Base-by-base conservation (phyloP, 2,329 filamentous ascomycete species). In the Knufia petricola region DNA sequence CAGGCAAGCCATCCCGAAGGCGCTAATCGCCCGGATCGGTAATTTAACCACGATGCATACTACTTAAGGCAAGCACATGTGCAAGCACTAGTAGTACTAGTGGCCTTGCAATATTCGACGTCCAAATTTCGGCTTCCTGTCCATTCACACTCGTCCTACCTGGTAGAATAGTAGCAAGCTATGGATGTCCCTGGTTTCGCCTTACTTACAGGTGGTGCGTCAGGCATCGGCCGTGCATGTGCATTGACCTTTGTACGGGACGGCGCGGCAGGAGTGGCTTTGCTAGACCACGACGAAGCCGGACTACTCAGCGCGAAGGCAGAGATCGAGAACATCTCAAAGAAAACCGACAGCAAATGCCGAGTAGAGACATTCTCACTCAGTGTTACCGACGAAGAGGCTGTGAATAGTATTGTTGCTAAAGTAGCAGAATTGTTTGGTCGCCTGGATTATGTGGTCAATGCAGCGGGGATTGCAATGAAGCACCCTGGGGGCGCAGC, bases 341-440 rank as follows among this genome's bases (percentile, higher is more conserved):
- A 36, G 20, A n/a, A 24, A 19, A 15, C 7, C 9, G 43, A 31
- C 8, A 46, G 26, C 19, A 15, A 13, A 7, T 36, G 30, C 12
- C 17, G n/a, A 9, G 32, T 37, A 6, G 30, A 34, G 20, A 45
- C 37, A 38, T 46, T 39, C 34, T 55, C 60, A 7, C 67, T 76
- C 17, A 72, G 73, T 13, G 73, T 74, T 21, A 68, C 74, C 17
- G 73, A 71, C 8, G 70, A 71, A 56, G 66, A 69, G 51, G 73
- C 56, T 13, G 56, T 71, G 47, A 73, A 81, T 59, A 68, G 77
- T 41, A 70, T 73, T 30, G 74, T 73, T 12, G 76, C 81, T 56
- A 70, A 73, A 49, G 69, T 76, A 20, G 73, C 73, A 8, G 64
- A 69, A 47, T 78, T 77, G 52, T 75, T 78, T 55, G 79, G 57